phyloP scores from a whole-genome alignment of 2,329 filamentous ascomycete species.

The Pseudovirgaria hyperparasitica region DNA sequence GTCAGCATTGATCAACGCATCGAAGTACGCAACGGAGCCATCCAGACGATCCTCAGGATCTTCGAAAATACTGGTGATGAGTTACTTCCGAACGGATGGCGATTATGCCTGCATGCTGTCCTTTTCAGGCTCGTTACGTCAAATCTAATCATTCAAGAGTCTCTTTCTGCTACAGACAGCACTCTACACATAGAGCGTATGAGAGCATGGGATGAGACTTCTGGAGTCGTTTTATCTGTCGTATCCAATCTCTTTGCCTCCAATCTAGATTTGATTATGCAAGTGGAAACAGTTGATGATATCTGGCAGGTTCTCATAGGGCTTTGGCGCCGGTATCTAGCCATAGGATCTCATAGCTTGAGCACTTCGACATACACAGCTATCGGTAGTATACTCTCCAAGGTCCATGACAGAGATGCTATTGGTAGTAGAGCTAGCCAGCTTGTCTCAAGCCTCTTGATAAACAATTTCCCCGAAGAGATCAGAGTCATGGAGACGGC shows the following conservation, averaged over 20 bases:
- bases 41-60: conserved; percentile 82
- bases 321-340: conserved; percentile 46
- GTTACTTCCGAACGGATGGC: conserved; percentile 67
- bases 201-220: conserved; percentile 26
- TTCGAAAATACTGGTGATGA: conserved; percentile 84
- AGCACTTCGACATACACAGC: conserved; percentile 29
- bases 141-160: conserved; percentile 30
- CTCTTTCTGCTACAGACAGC: conserved; percentile 7
- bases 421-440: conserved; percentile 15
- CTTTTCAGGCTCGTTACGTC: conserved; percentile 65
- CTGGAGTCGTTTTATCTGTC: conserved; percentile 23
- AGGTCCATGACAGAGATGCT: conserved; percentile 10
- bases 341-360: conserved; percentile 25
- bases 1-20: conserved; percentile 59
- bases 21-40: conserved; percentile 73
- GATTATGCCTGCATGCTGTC: conserved; percentile 66
- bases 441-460: conserved; percentile 22
- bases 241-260: conserved; percentile 50
- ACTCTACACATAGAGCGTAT: conserved; percentile 11
- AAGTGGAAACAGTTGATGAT: conserved; percentile 51
- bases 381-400: conserved; percentile 26
- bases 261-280: conserved; percentile 60
- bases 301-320: conserved; percentile 65
- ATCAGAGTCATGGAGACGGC: conserved; percentile 10
- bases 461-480: conserved; percentile 16